Evolutionary conservation across 495 filamentous ascomycete genomes (phyloP).

Genomic region (Neurospora sp.): DNA sequence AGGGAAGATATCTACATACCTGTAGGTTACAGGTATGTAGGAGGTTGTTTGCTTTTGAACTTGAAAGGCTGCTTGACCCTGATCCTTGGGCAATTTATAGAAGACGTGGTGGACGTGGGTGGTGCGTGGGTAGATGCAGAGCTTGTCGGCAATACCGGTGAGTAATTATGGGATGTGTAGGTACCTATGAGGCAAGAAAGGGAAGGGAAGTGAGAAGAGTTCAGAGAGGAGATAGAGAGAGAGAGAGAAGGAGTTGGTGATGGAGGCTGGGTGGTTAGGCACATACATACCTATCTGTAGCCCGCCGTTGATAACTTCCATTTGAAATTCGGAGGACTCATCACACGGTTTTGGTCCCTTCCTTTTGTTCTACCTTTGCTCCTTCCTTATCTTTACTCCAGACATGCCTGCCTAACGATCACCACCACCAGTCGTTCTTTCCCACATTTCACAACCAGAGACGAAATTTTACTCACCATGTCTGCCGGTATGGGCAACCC

Average conservation of each 20-base stretch:
- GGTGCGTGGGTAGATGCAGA: neutral
- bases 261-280: neutral
- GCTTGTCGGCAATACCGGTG: neutral
- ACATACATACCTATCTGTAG: neutral
- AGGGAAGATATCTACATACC: neutral
- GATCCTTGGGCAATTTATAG: neutral
- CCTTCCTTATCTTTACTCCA: neutral
- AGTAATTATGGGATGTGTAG: neutral
- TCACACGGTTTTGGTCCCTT: neutral
- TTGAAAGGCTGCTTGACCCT: neutral
- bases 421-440: neutral
- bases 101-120: neutral
- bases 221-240: neutral
- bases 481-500: neutral
- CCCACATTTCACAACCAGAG: neutral
- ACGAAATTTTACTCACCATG: neutral
- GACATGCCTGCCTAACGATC: neutral
- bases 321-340: neutral
- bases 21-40: neutral
- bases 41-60: neutral
- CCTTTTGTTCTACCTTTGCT: neutral
- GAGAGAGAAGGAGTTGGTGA: neutral
- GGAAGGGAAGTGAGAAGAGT: neutral
- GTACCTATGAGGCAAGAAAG: no score
- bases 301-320: neutral